These are phyloP conservation scores for Tylopilus intermedius DNA, from an alignment of 768 basidiomycete genomes.

Conservation along the genomic window DNA sequence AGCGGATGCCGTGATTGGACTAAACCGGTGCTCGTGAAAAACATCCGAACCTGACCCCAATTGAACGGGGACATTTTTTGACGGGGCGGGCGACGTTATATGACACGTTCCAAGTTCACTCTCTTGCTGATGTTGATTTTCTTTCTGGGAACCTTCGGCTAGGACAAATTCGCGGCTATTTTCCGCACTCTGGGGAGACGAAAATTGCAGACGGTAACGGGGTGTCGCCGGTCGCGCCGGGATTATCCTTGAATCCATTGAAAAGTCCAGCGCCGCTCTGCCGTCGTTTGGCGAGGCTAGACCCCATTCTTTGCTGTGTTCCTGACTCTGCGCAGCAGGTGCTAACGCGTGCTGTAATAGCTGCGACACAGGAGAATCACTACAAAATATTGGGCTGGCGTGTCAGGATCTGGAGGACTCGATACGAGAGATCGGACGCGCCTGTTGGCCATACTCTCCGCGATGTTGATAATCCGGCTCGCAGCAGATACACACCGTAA, in stretches of 20 bases:
- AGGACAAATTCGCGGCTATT: constrained; percentile 19
- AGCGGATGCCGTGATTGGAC: constrained; percentile 23
- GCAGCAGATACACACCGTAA: background rate
- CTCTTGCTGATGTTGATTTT: constrained; percentile 32
- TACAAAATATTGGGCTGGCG: constrained; percentile 20
- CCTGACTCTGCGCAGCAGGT: constrained; percentile 13
- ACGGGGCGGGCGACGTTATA: constrained; percentile 22
- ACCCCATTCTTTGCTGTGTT: constrained; percentile 7
- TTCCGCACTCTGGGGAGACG: constrained; percentile 5
- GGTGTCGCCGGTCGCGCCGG: constrained; percentile 34
- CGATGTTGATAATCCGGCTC: background rate
- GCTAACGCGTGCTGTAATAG: constrained; percentile 45
- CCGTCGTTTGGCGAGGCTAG: constrained; percentile 16
- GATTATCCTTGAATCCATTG: constrained; percentile 39
- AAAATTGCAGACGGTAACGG: constrained; percentile 44
- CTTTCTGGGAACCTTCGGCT: constrained; percentile 49
- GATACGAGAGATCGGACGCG: constrained; percentile 25
- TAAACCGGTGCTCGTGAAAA: constrained; percentile 21
- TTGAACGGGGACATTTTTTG: constrained; percentile 23
- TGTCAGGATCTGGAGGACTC: constrained; percentile 11
- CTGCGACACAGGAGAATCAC: constrained; percentile 47
- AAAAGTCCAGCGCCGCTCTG: constrained; percentile 32
- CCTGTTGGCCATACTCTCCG: constrained; percentile 38
- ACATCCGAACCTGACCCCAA: constrained; percentile 22
- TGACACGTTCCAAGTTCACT: constrained; percentile 12